Evolutionary conservation across 768 basidiomycete species (phyloP), one percentile per base, ranked within the genome.

Genomic region (Rhizopogon vesiculosus): DNA sequence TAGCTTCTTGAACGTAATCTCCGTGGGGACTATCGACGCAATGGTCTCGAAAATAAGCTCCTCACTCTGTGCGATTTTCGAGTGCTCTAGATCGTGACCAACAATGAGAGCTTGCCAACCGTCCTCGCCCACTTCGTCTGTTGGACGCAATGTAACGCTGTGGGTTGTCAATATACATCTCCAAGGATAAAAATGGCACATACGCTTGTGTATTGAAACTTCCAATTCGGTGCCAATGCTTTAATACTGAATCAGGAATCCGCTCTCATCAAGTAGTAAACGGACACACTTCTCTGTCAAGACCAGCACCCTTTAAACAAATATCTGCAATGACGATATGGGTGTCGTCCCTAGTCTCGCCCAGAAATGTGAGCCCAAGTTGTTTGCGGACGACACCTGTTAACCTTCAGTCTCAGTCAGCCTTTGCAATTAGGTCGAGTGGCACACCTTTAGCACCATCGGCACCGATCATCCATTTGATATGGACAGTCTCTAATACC

Each of bases 181-280:
- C 33, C 39, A 49, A 51, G 7, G 18, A 7, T 38, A 52, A 4
- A 28, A 50, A 41, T 2, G 0, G 51, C 5, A 38, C 22, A 33
- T 39, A 38, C 35, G 1, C 31, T 28, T 4, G 12, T 6, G 8
- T 13, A 25, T 22, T 10, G 19, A 8, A 58, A 39, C 76, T 73
- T 1, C 78, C 76, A 77, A 78, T 78, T 63, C 75, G 74, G 57
- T 78, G 52, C 43, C 18, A 46, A 19, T 54, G 19, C 53, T 46
- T 46, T 3, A 13, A 46, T 7, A 8, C 18, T 13, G 18, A 7
- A 19, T 48, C 10, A 33, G 13, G 31, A 56, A 3, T 7, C 2
- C 15, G 25, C 22, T 29, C 7, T 15, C 7, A 28, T 33, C 2
- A 19, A 45, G 8, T 6, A 35, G 7, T 3, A 15, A 18, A 18